phyloP scores from a whole-genome alignment of 805 yeast genomes.

The Monosporozyma aerobia region DNA sequence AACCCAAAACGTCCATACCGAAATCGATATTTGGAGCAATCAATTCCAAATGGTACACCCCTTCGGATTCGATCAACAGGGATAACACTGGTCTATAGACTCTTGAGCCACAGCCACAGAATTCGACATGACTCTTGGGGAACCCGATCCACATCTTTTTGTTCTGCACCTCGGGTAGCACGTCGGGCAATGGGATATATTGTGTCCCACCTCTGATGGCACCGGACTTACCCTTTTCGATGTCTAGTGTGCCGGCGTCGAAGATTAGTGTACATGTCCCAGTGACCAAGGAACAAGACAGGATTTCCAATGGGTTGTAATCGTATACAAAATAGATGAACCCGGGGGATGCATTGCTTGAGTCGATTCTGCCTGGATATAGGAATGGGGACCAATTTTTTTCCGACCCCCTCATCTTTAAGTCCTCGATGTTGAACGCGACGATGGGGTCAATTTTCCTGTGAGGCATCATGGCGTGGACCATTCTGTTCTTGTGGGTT shows the following conservation, averaged over 20 bases:
- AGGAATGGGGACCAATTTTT: constrained; percentile 15
- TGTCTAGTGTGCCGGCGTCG: constrained; percentile 7
- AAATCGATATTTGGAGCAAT: constrained; percentile 12
- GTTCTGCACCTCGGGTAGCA: constrained; percentile 8
- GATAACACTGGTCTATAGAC: constrained; percentile 15
- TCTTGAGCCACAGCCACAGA: constrained; percentile 14
- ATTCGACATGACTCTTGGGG: constrained; percentile 11
- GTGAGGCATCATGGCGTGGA: constrained; percentile 12
- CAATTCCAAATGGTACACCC: constrained; percentile 11
- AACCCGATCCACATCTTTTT: constrained; percentile 17
- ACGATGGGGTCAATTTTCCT: constrained; percentile 9
- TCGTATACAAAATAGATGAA: constrained; percentile 10
- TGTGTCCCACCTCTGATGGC: constrained; percentile 13
- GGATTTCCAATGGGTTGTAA: constrained; percentile 11
- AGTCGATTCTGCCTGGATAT: constrained; percentile 5
- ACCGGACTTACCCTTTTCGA: constrained; percentile 6
- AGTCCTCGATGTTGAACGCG: constrained; percentile 1
- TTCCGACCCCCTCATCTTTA: constrained; percentile 5
- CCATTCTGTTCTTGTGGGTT: constrained; percentile 4
- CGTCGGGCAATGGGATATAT: constrained; percentile 8
- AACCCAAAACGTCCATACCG: constrained; percentile 9
- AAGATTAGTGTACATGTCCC: constrained; percentile 10
- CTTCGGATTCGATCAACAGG: constrained; percentile 7
- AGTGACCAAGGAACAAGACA: constrained; percentile 11
- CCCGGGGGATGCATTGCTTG: constrained; percentile 15